phyloP scores from a whole-genome alignment of 306 rosid species.

The Urtica urens region DNA sequence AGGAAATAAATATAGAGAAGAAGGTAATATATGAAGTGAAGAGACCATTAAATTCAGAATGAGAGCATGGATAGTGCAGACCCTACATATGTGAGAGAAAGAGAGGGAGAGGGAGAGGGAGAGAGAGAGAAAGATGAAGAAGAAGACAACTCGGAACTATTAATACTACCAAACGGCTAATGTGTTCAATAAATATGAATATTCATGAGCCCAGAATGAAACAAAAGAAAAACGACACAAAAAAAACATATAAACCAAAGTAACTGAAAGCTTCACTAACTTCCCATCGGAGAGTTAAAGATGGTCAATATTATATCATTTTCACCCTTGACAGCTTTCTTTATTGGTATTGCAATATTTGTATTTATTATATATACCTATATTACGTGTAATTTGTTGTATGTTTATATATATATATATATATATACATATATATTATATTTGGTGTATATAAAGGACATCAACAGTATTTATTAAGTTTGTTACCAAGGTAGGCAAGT shows the following conservation, averaged over 20 bases:
- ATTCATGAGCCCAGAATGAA: constrained; percentile 24
- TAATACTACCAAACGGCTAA: constrained; percentile 25
- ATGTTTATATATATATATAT: not conserved
- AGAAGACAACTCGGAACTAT: constrained; percentile 59
- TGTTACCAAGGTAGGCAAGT: not conserved
- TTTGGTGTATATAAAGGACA: not conserved
- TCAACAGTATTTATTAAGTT: not conserved
- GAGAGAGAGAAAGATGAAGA: constrained; percentile 21
- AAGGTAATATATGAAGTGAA: too few relatives aligned
- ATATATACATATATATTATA: not conserved
- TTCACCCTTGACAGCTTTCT: not conserved
- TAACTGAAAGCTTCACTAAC: constrained; percentile 28
- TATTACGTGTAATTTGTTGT: not conserved
- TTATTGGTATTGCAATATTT: too few relatives aligned
- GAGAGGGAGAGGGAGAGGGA: constrained; percentile 9
- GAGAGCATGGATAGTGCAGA: constrained; percentile 57
- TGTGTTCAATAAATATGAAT: constrained; percentile 29
- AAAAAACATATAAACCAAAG: constrained; percentile 14
- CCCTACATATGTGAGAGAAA: constrained; percentile 36
- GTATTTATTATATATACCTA: too few relatives aligned
- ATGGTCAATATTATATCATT: not conserved
- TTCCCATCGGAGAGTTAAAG: constrained; percentile 9
- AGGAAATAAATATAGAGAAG: constrained; percentile 31
- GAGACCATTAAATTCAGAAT: constrained; percentile 37
- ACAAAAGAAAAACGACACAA: constrained; percentile 27